Evolutionary conservation across 2,329 filamentous ascomycete species (phyloP).

Genomic region (Colletotrichum simmondsii): DNA sequence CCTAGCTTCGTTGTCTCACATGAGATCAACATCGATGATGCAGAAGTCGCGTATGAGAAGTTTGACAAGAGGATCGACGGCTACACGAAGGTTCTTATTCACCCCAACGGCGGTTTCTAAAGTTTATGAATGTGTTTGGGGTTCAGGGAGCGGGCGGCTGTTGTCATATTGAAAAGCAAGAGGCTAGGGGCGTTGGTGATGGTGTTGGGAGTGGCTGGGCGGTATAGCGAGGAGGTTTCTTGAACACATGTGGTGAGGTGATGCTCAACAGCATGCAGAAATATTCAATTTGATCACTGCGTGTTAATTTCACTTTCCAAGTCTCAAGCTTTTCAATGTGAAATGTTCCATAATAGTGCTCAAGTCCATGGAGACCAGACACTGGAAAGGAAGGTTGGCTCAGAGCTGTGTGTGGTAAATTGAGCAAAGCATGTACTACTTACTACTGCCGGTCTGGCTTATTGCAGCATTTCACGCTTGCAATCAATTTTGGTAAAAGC

Average conservation of each 20-base stretch:
- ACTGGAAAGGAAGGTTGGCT: no score
- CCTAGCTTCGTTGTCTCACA: conserved; percentile 75
- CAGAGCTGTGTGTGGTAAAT: no score
- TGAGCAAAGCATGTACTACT: no score
- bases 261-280: background rate
- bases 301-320: no score
- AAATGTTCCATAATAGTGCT: no score
- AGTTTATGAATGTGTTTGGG: no score
- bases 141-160: background rate
- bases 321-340: no score
- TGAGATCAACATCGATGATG: conserved; percentile 71
- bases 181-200: background rate
- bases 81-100: conserved; percentile 75
- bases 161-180: background rate
- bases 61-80: conserved; percentile 75
- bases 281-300: no score
- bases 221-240: background rate
- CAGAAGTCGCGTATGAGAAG: conserved; percentile 70
- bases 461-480: no score
- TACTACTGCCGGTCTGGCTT: no score
- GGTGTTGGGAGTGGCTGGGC: background rate
- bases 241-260: background rate
- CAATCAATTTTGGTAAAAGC: no score
- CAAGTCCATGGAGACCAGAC: no score
- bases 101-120: conserved; percentile 65